Evolutionary conservation across 352 stramenopile species (phyloP).

Genomic region (Globisporangium solare): DNA sequence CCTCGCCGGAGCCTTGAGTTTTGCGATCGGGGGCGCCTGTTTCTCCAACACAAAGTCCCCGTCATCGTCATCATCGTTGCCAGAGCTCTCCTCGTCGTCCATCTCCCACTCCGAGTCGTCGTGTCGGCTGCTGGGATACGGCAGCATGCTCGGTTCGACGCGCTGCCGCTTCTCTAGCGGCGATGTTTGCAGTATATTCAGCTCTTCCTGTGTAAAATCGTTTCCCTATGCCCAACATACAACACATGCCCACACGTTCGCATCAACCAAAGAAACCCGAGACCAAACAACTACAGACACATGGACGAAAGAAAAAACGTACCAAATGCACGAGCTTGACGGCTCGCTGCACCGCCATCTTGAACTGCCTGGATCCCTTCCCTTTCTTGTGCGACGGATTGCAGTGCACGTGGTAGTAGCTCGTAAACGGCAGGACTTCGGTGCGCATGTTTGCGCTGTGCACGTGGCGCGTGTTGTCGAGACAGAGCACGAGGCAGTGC

Average conservation of each 20-base stretch:
- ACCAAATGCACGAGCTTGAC: slow-evolving; percentile 50
- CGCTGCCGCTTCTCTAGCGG: slow-evolving; percentile 31
- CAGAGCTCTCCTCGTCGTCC: slow-evolving; percentile 9
- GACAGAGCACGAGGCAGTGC: slow-evolving; percentile 51
- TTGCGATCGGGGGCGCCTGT: background rate
- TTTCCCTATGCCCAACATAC: slow-evolving; percentile 20
- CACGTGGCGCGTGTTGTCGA: slow-evolving; percentile 60
- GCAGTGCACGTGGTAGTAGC: slow-evolving; percentile 37
- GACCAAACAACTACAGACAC: background rate
- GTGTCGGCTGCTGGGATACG: slow-evolving; percentile 2
- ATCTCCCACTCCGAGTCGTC: slow-evolving; percentile 11
- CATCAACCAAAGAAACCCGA: background rate
- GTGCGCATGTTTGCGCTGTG: slow-evolving; percentile 35
- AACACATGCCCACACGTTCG: background rate
- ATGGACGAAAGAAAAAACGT: slow-evolving; percentile 6
- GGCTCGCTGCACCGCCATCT: background rate
- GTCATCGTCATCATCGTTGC: slow-evolving; percentile 4
- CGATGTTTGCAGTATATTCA: slow-evolving; percentile 28
- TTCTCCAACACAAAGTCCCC: slow-evolving; percentile 6
- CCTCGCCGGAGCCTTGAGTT: slow-evolving; percentile 1
- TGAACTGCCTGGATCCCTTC: slow-evolving; percentile 5
- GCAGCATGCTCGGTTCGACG: slow-evolving; percentile 15
- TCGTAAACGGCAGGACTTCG: slow-evolving; percentile 41
- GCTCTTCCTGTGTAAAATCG: slow-evolving; percentile 24
- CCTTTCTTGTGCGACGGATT: slow-evolving; percentile 20